These are phyloP conservation scores for Psidium friedrichsthalianum DNA, from an alignment of 345 rosid genomes.

Conservation along the genomic window DNA sequence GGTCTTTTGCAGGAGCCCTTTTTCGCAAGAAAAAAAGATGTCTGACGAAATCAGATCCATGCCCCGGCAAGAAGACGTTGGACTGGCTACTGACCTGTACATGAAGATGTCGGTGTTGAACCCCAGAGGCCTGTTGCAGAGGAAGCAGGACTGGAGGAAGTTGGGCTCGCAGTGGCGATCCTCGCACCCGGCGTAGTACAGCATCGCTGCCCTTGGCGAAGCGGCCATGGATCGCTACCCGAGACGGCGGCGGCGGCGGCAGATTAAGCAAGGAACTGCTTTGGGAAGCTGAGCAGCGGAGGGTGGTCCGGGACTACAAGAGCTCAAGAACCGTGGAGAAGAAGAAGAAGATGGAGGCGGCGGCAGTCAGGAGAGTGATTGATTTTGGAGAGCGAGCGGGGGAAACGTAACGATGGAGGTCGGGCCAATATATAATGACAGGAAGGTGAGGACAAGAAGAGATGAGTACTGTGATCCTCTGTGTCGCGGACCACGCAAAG, in stretches of 20 bases:
- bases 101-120: constrained; percentile 69
- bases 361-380: neutral
- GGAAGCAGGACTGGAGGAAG: constrained; percentile 64
- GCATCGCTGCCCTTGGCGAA: constrained; percentile 6
- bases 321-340: neutral
- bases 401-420: neutral
- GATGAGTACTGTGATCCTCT: constrained; percentile 7
- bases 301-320: neutral
- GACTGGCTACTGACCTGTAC: constrained; percentile 48
- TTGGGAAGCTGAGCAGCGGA: neutral
- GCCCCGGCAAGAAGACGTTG: neutral
- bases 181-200: constrained; percentile 15
- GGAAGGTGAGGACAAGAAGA: neutral
- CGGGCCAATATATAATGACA: neutral
- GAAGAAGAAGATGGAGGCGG: neutral
- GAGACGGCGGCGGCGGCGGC: neutral
- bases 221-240: neutral
- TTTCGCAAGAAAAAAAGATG: neutral
- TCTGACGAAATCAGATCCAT: neutral
- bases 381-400: neutral
- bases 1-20: too few species aligned
- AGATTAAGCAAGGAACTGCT: neutral
- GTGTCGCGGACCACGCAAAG: constrained; percentile 4
- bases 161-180: constrained; percentile 28
- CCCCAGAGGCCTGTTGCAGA: constrained; percentile 55